These are phyloP conservation scores for Mycothermus thermophilus DNA, from an alignment of 495 filamentous ascomycete genomes.

Conservation along the genomic window DNA sequence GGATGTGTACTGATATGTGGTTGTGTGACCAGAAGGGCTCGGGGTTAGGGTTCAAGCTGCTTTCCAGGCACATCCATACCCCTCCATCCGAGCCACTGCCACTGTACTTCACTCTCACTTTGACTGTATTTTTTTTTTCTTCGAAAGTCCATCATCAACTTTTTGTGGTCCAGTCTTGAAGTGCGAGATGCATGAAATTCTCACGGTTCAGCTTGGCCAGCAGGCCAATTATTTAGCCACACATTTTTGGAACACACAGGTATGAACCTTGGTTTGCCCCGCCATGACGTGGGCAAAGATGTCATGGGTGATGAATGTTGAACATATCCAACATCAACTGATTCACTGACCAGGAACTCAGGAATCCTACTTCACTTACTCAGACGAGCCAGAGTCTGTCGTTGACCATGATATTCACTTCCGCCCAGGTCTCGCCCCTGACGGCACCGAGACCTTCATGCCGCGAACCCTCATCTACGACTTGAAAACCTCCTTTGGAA, in stretches of 20 bases:
- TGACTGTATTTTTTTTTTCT: too few relatives aligned
- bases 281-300: too few relatives aligned
- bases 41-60: slow-evolving; percentile 7
- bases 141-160: too few relatives aligned
- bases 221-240: slow-evolving; percentile 89
- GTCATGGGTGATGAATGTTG: too few relatives aligned
- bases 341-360: slow-evolving; percentile 18
- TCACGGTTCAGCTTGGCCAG: slow-evolving; percentile 88
- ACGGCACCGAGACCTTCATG: slow-evolving; percentile 77
- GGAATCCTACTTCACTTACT: slow-evolving; percentile 98
- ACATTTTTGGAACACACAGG: slow-evolving; percentile 95
- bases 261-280: too few relatives aligned
- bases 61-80: not conserved
- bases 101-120: too few relatives aligned
- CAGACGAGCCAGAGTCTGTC: slow-evolving; percentile 43
- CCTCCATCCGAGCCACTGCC: not conserved
- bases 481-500: slow-evolving; percentile 81
- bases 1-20: too few relatives aligned
- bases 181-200: slow-evolving; percentile 78
- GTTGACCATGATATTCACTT: slow-evolving; percentile 92
- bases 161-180: not conserved
- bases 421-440: slow-evolving; percentile 68
- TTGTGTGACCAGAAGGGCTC: too few relatives aligned
- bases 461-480: slow-evolving; percentile 91
- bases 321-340: too few relatives aligned